Evolutionary conservation across 2,329 filamentous ascomycete species (phyloP), one percentile per base, ranked within the genome.

Genomic region (Phaeophleospora eucalypticola): DNA sequence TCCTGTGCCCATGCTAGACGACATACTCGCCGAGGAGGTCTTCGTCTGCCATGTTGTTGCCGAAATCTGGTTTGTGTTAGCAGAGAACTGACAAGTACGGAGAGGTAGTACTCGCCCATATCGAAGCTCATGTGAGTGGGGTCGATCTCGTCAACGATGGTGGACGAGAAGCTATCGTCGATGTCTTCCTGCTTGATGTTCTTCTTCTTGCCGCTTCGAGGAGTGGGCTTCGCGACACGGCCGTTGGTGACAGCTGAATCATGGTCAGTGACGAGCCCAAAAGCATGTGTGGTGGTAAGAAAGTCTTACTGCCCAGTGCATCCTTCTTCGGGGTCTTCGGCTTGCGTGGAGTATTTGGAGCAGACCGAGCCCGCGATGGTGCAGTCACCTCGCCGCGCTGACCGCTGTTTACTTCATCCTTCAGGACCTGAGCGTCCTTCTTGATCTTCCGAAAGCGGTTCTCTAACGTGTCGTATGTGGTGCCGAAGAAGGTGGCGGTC

Each of bases 381-480:
- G 24, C 24, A 17, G 52, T 43, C 2, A 55, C 39, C 20, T 58
- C 57, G 36, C 41, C 45, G 6, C 52, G 54, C 36, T 56, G 52
- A 21, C 58, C 59, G 35, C 50, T 49, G 20, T 57, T 43, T 29
- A 58, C 52, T 24, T 59, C 60, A 6, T 51, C 52, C 46, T 62
- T 60, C 36, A 60, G 58, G 14, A 56, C 50, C 0, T 61, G 58
- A 0, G 73, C 72, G 1, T 61, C 38, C 18, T 68, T 68, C 39
- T 74, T 75, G 49, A 68, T 70, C 37, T 65, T 67, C 36, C 72
- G 70, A 29, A 78, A 68, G 2, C 67, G 68, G 36, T 67, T 66
- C 49, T 78, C 70, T 18, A 79, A 68, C 0, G 74, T 63, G 49
- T 76, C 65, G 60, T 75, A 75, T 0, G 71, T 76, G 1, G 72